A percentile compares a stretch with the other conserved stretches of the same genome.
These are phyloP conservation scores for Malassezia arunalokei DNA, from an alignment of 1,284 basidiomycete species.

Conservation along the genomic window DNA sequence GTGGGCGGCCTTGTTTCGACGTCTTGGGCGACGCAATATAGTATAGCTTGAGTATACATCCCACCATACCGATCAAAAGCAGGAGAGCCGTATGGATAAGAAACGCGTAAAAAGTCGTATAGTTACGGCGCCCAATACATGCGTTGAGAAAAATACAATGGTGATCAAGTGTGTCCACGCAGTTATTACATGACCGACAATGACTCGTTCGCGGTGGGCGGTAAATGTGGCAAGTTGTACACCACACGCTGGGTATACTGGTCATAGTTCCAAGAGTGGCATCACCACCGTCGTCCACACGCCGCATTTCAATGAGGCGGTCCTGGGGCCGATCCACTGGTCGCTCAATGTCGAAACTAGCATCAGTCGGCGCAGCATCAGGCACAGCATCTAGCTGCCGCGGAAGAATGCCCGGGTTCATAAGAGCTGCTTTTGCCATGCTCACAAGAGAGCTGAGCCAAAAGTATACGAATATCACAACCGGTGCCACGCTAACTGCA, in stretches of 20 bases:
- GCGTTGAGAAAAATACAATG: conserved; percentile 46
- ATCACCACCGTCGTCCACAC: conserved; percentile 15
- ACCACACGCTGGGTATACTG: conserved; percentile 38
- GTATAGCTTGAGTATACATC: conserved; percentile 20
- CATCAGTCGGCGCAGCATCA: conserved; percentile 16
- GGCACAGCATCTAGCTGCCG: conserved; percentile 39
- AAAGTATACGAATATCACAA: conserved; percentile 31
- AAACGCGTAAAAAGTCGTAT: conserved; percentile 41
- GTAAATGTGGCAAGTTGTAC: conserved; percentile 41
- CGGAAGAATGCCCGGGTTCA: conserved; percentile 43
- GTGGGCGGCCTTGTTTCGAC: conserved; percentile 1
- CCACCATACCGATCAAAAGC: conserved; percentile 5
- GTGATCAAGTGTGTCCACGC: conserved; percentile 45
- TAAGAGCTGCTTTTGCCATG: conserved; percentile 36
- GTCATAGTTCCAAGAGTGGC: conserved; percentile 5
- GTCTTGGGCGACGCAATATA: conserved; percentile 15
- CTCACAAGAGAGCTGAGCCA: conserved; percentile 24
- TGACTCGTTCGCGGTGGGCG: conserved; percentile 41
- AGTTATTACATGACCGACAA: conserved; percentile 45
- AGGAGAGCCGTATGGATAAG: conserved; percentile 15
- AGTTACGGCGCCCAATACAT: conserved; percentile 44
- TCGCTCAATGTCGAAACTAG: neutral
- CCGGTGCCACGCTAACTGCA: conserved; percentile 26
- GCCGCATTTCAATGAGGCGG: conserved; percentile 20
- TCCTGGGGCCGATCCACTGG: conserved; percentile 18